Conservation (phyloP, 2,329 filamentous ascomycete genomes). For the Fusarium paranaense region DNA sequence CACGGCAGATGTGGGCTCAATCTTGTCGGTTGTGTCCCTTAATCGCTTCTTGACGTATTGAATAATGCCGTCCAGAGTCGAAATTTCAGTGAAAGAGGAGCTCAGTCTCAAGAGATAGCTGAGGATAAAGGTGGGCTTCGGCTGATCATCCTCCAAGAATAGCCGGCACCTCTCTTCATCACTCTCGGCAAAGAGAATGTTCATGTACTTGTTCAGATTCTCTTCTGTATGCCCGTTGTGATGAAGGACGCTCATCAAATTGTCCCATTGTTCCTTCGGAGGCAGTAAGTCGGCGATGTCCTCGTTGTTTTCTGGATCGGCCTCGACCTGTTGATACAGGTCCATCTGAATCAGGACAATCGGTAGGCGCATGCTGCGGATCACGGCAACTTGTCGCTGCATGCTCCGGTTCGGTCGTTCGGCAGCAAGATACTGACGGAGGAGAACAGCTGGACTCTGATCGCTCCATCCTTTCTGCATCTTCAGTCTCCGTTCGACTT, state of each 20-base stretch:
- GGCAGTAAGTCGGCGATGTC: conserved; percentile 44
- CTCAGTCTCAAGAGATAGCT: conserved; percentile 46
- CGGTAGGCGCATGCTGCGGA: conserved; percentile 44
- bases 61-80: conserved; percentile 44
- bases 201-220: conserved; percentile 42
- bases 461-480: conserved; percentile 37
- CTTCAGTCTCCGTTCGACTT: conserved; percentile 33
- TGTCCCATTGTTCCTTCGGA: conserved; percentile 36
- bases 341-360: conserved; percentile 49
- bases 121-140: conserved; percentile 47
- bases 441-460: conserved; percentile 41
- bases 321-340: conserved; percentile 39
- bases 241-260: conserved; percentile 28
- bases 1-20: neutral
- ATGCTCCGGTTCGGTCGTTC: conserved; percentile 10
- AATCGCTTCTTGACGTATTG: conserved; percentile 38
- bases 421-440: conserved; percentile 37
- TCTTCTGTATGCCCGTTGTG: conserved; percentile 36
- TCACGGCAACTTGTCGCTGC: conserved; percentile 35
- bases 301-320: conserved; percentile 19
- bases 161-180: conserved; percentile 49
- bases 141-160: conserved; percentile 42
- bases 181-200: conserved; percentile 45
- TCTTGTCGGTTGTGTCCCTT: conserved; percentile 21
- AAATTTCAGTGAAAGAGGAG: conserved; percentile 39